A percentile compares a stretch with the other conserved stretches of the same genome.
Evolutionary conservation across 495 filamentous ascomycete genomes (phyloP).

Genomic region (Trichodelitschia bisporula): DNA sequence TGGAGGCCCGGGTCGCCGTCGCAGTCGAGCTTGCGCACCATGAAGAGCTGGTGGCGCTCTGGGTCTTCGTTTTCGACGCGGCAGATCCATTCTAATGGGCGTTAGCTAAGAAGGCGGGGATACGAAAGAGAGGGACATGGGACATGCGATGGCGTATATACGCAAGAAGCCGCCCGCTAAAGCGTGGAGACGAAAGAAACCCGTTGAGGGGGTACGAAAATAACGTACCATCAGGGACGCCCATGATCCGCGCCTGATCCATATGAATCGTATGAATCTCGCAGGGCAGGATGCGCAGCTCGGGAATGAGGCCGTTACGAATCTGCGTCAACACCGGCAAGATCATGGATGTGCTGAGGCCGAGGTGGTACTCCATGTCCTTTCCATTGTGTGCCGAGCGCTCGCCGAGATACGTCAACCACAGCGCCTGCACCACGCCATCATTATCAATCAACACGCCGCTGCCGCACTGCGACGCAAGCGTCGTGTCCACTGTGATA

Average conservation of each 20-base stretch:
- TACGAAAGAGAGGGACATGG: too few relatives aligned
- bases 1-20: slow-evolving; percentile 38
- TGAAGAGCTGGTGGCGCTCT: slow-evolving; percentile 86
- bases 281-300: slow-evolving; percentile 70
- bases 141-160: too few relatives aligned
- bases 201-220: too few relatives aligned
- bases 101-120: too few relatives aligned
- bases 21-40: slow-evolving; percentile 83
- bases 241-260: slow-evolving; percentile 96
- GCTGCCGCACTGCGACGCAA: slow-evolving; percentile 81
- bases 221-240: slow-evolving; percentile 68
- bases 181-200: too few relatives aligned
- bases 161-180: too few relatives aligned
- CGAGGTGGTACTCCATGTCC: slow-evolving; percentile 92
- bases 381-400: slow-evolving; percentile 51
- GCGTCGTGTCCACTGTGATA: slow-evolving; percentile 82
- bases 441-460: slow-evolving; percentile 78
- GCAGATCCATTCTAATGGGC: slow-evolving; percentile 90
- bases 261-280: slow-evolving; percentile 91
- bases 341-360: slow-evolving; percentile 67
- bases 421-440: slow-evolving; percentile 78
- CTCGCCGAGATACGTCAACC: slow-evolving; percentile 91
- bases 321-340: slow-evolving; percentile 69
- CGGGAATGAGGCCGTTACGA: slow-evolving; percentile 50
- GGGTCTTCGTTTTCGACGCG: slow-evolving; percentile 68